phyloP scores from a whole-genome alignment of 306 rosid genomes.

The Argentina anserina region DNA sequence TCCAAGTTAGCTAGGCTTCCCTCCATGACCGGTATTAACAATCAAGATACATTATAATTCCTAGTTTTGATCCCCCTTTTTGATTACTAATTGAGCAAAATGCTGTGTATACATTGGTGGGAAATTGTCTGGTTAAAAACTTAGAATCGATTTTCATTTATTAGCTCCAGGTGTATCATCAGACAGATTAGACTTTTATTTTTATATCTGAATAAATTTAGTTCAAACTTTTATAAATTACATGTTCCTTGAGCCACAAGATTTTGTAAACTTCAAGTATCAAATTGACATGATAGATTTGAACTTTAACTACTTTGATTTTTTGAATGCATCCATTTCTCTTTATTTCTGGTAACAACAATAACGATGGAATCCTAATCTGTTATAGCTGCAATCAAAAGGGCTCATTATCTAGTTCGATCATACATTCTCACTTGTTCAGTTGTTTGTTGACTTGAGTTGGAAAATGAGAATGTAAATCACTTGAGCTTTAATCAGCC shows the following conservation, averaged over 20 bases:
- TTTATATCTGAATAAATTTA: not conserved
- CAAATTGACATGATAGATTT: not conserved
- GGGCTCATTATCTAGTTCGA: not conserved
- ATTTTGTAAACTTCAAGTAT: not conserved
- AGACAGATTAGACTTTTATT: not conserved
- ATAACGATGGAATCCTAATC: not conserved
- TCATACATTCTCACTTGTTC: not conserved
- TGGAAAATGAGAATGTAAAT: not conserved
- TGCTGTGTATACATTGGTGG: not conserved
- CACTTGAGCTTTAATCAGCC: not conserved
- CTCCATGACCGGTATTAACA: conserved; percentile 23
- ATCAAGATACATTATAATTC: conserved; percentile 8
- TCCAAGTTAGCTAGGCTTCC: conserved; percentile 15
- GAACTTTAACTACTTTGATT: not conserved
- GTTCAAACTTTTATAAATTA: not conserved
- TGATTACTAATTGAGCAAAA: not conserved
- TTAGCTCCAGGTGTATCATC: not conserved
- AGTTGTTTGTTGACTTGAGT: not conserved
- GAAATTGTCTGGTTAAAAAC: not conserved
- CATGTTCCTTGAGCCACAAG: not conserved
- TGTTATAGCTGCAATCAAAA: not conserved
- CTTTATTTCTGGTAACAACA: not conserved
- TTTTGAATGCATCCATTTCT: not conserved
- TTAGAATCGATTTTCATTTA: not conserved
- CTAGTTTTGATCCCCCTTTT: not conserved